phyloP scores from a whole-genome alignment of 2,329 filamentous ascomycete genomes.

The Pseudocercospora vitis region DNA sequence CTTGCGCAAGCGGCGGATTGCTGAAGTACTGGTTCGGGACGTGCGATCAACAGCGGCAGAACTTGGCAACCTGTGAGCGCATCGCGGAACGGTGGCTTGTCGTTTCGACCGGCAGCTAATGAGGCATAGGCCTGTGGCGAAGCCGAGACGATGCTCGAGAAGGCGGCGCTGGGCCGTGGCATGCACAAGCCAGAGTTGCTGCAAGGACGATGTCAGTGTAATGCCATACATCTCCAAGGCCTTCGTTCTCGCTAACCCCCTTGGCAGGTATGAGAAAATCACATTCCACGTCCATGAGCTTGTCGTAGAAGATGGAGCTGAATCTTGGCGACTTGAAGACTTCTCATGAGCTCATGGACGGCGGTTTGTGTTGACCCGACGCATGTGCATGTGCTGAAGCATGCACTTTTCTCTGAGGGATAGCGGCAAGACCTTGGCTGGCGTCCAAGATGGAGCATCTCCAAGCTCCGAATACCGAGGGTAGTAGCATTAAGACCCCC shows the following conservation, averaged over 20 bases:
- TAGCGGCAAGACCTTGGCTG: background rate
- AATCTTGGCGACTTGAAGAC: constrained; percentile 53
- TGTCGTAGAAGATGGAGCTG: constrained; percentile 64
- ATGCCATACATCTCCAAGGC: background rate
- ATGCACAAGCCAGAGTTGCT: constrained; percentile 53
- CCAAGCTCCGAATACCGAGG: background rate
- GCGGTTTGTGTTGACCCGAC: background rate
- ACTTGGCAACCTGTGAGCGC: constrained; percentile 70
- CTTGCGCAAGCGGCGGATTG: constrained; percentile 74
- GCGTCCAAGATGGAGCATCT: background rate
- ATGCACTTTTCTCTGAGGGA: too few relatives aligned
- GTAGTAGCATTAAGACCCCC: too few relatives aligned
- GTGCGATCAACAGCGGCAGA: constrained; percentile 67
- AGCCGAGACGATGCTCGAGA: constrained; percentile 60
- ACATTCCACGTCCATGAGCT: constrained; percentile 49
- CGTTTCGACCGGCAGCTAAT: constrained; percentile 5
- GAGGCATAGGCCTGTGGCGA: constrained; percentile 64
- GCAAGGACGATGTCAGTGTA: constrained; percentile 43
- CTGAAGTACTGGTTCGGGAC: constrained; percentile 91
- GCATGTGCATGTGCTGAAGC: too few relatives aligned
- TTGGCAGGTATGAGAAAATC: constrained; percentile 43
- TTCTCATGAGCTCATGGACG: constrained; percentile 2
- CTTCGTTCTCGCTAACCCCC: background rate
- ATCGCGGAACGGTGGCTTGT: too few relatives aligned
- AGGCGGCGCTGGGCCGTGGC: constrained; percentile 59